A percentile compares a stretch with the other conserved stretches of the same genome.
phyloP scores from a whole-genome alignment of 2,329 filamentous ascomycete genomes.

The Fonsecaea nubica region DNA sequence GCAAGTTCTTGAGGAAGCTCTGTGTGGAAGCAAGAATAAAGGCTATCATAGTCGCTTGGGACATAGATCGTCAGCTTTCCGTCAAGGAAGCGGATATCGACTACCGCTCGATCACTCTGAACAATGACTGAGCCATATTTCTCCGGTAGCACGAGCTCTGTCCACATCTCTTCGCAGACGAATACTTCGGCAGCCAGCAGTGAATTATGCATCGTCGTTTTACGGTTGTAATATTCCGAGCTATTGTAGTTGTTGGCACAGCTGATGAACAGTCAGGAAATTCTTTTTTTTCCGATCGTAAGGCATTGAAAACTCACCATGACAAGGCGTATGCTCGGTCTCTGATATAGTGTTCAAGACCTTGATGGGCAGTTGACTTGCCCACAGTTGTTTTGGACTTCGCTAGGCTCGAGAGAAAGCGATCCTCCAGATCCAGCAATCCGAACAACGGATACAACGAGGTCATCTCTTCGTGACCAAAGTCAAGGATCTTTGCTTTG shows the following conservation, averaged over 20 bases:
- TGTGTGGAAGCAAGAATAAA: constrained; percentile 32
- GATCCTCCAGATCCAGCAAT: constrained; percentile 15
- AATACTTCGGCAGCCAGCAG: constrained; percentile 22
- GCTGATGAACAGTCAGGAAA: constrained; percentile 22
- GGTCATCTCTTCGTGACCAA: constrained; percentile 25
- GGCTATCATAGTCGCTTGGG: constrained; percentile 20
- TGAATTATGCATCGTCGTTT: constrained; percentile 20
- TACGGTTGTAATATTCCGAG: constrained; percentile 27
- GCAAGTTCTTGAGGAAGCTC: constrained; percentile 28
- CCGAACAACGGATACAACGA: constrained; percentile 25
- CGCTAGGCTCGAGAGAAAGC: constrained; percentile 23
- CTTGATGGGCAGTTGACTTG: constrained; percentile 9
- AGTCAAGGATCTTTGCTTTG: constrained; percentile 22
- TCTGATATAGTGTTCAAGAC: constrained; percentile 20
- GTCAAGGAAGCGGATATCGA: constrained; percentile 18
- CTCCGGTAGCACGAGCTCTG: constrained; percentile 18
- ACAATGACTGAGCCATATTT: constrained; percentile 7
- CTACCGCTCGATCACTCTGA: constrained; percentile 17
- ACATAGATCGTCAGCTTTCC: constrained; percentile 24
- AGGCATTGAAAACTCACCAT: constrained; percentile 26
- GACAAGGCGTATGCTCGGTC: constrained; percentile 34
- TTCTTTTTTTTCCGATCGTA: constrained; percentile 8
- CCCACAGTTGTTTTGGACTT: constrained; percentile 10
- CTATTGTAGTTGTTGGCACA: constrained; percentile 30
- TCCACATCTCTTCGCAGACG: constrained; percentile 31